Evolutionary conservation across 129 eudicot genomes (phyloP).

Genomic region (Deinandra increscens): DNA sequence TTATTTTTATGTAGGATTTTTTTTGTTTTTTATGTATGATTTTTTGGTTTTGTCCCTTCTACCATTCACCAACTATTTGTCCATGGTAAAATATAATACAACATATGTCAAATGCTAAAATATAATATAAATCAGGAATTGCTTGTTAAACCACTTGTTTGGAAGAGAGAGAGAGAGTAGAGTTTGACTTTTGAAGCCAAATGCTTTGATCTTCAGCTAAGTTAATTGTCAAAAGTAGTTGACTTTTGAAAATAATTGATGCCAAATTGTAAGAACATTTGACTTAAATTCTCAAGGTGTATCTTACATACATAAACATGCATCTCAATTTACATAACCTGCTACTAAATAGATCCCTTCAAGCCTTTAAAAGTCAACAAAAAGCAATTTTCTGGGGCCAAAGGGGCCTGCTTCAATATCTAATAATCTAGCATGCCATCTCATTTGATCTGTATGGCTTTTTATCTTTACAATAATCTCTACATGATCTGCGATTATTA

Average conservation of each 20-base stretch:
- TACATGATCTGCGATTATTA: constrained; percentile 43
- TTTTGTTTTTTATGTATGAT: too few species aligned
- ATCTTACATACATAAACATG: background rate
- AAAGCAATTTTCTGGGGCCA: constrained; percentile 43
- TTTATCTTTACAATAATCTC: constrained; percentile 40
- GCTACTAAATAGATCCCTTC: background rate
- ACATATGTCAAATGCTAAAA: too few species aligned
- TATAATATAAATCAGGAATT: too few species aligned
- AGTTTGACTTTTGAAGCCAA: background rate
- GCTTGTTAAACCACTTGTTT: background rate
- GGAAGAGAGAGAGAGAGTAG: background rate
- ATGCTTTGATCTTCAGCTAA: background rate
- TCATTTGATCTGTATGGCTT: constrained; percentile 38
- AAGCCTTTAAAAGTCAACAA: constrained; percentile 30
- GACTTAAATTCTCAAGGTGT: background rate
- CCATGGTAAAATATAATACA: too few species aligned
- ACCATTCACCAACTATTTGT: too few species aligned
- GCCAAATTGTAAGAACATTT: background rate
- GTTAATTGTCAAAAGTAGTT: background rate
- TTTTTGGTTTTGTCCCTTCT: too few species aligned
- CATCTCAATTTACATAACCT: constrained; percentile 19
- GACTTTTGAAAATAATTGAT: background rate
- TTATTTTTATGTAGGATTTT: too few species aligned
- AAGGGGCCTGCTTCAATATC: constrained; percentile 41
- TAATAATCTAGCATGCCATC: constrained; percentile 34